These are phyloP conservation scores for Sphaerostilbella broomeana DNA, from an alignment of 2,329 filamentous ascomycete species.

Conservation along the genomic window DNA sequence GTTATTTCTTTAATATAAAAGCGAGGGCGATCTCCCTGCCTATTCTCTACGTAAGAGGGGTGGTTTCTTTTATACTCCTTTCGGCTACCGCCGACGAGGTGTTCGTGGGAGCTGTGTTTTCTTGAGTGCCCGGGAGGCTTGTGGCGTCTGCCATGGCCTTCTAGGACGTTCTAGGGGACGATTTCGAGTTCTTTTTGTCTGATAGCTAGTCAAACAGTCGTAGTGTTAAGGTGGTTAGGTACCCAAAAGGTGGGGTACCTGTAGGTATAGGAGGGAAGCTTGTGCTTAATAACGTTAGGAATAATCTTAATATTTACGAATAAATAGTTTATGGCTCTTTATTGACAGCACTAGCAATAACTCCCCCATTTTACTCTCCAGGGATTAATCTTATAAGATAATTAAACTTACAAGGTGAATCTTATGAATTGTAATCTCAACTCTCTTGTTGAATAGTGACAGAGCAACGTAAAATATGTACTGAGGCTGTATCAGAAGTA, in stretches of 20 bases:
- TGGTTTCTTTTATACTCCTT: not conserved
- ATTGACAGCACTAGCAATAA: too few species aligned
- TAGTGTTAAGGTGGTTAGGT: not conserved
- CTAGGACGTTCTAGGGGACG: not conserved
- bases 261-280: slow-evolving; percentile 6
- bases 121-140: not conserved
- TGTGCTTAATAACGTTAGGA: too few species aligned
- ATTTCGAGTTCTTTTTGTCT: not conserved
- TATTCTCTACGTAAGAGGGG: not conserved
- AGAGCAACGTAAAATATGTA: too few species aligned
- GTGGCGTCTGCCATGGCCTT: not conserved
- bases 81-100: not conserved
- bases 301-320: too few species aligned
- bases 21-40: not conserved
- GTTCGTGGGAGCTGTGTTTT: not conserved
- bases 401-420: too few species aligned
- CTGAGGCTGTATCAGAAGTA: too few species aligned
- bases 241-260: slow-evolving; percentile 6
- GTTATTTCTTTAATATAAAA: not conserved
- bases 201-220: not conserved
- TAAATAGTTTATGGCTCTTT: too few species aligned
- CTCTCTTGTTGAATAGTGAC: too few species aligned
- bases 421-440: too few species aligned
- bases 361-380: too few species aligned
- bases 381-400: too few species aligned